A percentile compares a stretch with the other conserved stretches of the same genome.
Evolutionary conservation across 2,329 filamentous ascomycete genomes (phyloP).

Genomic region (Trichophyton mentagrophytes): DNA sequence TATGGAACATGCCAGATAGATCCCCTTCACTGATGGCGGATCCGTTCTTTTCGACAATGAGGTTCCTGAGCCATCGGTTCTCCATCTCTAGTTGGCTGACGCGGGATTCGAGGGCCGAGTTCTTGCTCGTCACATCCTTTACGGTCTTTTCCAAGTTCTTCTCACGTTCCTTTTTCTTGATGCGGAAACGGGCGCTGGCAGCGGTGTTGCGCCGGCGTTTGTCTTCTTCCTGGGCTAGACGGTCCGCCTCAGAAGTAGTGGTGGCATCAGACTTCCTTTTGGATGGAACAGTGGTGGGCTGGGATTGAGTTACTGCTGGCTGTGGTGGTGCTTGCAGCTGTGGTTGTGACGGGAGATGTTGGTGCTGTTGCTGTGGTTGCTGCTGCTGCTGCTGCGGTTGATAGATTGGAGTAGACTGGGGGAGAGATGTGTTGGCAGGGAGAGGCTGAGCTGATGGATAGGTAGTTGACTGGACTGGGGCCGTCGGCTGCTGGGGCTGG

Average conservation of each 20-base stretch:
- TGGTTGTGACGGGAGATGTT: conserved; percentile 3
- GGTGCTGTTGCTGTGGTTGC: background rate
- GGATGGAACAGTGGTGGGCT: background rate
- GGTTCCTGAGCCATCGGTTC: conserved; percentile 69
- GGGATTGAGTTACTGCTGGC: background rate
- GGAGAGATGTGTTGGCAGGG: background rate
- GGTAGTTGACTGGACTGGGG: conserved; percentile 7
- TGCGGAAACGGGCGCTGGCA: conserved; percentile 74
- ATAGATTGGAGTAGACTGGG: background rate
- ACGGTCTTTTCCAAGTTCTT: conserved; percentile 69
- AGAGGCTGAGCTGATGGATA: conserved; percentile 5
- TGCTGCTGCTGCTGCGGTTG: background rate
- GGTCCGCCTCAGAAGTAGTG: conserved; percentile 46
- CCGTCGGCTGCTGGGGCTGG: conserved; percentile 7
- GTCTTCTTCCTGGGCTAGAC: conserved; percentile 70
- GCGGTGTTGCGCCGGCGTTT: conserved; percentile 83
- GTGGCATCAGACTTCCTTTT: conserved; percentile 11
- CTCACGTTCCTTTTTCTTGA: conserved; percentile 94
- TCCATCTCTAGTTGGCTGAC: conserved; percentile 69
- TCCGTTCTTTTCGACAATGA: conserved; percentile 71
- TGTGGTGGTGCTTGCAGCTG: background rate
- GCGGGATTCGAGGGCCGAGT: conserved; percentile 56
- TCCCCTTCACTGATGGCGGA: conserved; percentile 27
- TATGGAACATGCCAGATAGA: conserved; percentile 29
- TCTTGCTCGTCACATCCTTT: conserved; percentile 74